phyloP scores from a whole-genome alignment of 768 basidiomycete species.

The Russula griseocarnosa region DNA sequence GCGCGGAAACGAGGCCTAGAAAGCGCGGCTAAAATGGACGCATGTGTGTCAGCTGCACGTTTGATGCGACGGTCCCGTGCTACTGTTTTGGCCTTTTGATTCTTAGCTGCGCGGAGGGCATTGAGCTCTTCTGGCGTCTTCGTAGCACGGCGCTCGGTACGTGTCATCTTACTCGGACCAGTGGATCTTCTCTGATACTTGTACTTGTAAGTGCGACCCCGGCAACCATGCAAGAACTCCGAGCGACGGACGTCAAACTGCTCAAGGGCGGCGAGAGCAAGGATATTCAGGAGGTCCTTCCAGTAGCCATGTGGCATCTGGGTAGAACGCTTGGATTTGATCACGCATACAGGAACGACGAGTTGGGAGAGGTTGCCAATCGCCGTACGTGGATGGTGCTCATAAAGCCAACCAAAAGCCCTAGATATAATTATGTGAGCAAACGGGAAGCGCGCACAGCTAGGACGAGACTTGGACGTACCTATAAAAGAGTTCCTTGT shows the following conservation, averaged over 20 bases:
- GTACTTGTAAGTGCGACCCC: not conserved
- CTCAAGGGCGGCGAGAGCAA: conserved; percentile 53
- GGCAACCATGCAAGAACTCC: conserved; percentile 6
- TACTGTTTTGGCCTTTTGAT: conserved; percentile 22
- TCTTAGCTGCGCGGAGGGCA: conserved; percentile 14
- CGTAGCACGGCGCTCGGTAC: conserved; percentile 31
- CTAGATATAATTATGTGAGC: conserved; percentile 30
- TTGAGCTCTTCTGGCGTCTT: not conserved
- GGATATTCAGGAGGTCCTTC: conserved; percentile 71
- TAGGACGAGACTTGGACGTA: conserved; percentile 31
- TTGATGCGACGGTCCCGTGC: conserved; percentile 29
- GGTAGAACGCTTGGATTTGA: conserved; percentile 31
- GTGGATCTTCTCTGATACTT: not conserved
- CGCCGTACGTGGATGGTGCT: conserved; percentile 65
- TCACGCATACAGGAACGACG: conserved; percentile 31
- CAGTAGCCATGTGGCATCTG: conserved; percentile 57
- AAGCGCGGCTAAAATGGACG: conserved; percentile 42
- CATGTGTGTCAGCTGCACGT: conserved; percentile 33
- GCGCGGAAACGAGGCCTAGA: conserved; percentile 51
- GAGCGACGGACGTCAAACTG: conserved; percentile 39
- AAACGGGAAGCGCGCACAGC: not conserved
- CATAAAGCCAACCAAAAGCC: conserved; percentile 64
- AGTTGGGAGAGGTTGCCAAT: conserved; percentile 44
- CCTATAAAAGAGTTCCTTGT: conserved; percentile 58
- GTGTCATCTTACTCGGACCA: conserved; percentile 4